These are phyloP conservation scores for Asterella californica DNA, from an alignment of 225 moss, liverwort and hornwort genomes.

Conservation along the genomic window DNA sequence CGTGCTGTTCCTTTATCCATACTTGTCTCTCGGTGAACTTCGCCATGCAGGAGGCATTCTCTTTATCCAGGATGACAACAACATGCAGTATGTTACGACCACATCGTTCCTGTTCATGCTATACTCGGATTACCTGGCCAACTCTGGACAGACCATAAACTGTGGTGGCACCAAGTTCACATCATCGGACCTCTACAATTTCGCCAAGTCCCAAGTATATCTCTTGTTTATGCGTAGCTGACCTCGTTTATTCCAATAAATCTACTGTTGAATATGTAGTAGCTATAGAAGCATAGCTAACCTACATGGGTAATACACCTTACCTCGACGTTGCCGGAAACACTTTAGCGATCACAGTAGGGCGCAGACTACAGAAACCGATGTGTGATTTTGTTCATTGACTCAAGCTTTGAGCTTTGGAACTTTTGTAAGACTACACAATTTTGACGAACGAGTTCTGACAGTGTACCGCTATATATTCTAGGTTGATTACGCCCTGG, in stretches of 20 bases:
- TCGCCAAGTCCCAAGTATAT: constrained; percentile 30
- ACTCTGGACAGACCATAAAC: neutral
- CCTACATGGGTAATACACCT: too few species aligned
- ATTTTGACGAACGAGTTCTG: neutral
- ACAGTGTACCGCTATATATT: neutral
- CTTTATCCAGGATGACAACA: constrained; percentile 43
- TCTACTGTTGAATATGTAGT: too few species aligned
- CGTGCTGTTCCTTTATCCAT: too few species aligned
- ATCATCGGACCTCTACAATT: constrained; percentile 18
- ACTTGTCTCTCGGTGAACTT: too few species aligned
- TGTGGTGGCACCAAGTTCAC: constrained; percentile 15
- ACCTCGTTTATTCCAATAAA: too few species aligned
- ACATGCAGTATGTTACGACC: constrained; percentile 64
- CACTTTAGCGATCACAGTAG: too few species aligned
- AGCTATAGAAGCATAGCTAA: too few species aligned
- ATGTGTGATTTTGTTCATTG: neutral
- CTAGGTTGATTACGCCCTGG: constrained; percentile 43
- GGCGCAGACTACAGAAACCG: too few species aligned
- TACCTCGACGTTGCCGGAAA: too few species aligned
- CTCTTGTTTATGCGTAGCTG: too few species aligned
- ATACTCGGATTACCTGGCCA: constrained; percentile 53
- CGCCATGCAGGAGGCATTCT: constrained; percentile 52
- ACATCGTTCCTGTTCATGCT: constrained; percentile 56
- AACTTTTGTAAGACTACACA: neutral
- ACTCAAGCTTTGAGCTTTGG: too few species aligned